Evolutionary conservation across 495 filamentous ascomycete species (phyloP).

Genomic region (Lophiostoma macrostomum): DNA sequence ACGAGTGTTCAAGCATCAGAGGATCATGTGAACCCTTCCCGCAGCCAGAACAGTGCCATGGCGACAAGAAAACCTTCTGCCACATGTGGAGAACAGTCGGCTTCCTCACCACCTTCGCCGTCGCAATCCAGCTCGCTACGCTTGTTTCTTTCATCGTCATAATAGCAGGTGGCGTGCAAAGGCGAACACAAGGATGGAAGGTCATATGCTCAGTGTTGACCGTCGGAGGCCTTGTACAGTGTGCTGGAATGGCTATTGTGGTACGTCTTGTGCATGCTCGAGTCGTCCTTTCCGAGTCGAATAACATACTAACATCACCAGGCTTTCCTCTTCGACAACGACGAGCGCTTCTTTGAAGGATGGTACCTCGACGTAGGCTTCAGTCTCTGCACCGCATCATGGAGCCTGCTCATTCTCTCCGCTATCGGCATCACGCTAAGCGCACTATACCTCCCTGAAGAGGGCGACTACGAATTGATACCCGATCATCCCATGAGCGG

Average conservation of each 20-base stretch:
- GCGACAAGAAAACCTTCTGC: slow-evolving; percentile 74
- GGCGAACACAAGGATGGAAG: slow-evolving; percentile 75
- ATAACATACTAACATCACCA: slow-evolving; percentile 39
- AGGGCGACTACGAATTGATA: slow-evolving; percentile 82
- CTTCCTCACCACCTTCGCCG: slow-evolving; percentile 79
- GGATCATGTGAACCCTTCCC: slow-evolving; percentile 59
- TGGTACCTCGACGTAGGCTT: slow-evolving; percentile 79
- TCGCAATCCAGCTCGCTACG: slow-evolving; percentile 71
- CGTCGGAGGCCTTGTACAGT: slow-evolving; percentile 60
- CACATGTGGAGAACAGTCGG: slow-evolving; percentile 85
- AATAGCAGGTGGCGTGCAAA: slow-evolving; percentile 69
- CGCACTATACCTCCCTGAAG: slow-evolving; percentile 65
- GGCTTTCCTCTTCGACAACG: slow-evolving; percentile 80
- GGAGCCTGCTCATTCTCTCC: slow-evolving; percentile 60
- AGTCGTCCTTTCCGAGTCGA: not conserved
- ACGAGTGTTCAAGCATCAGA: slow-evolving; percentile 64
- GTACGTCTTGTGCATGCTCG: slow-evolving; percentile 51
- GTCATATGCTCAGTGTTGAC: slow-evolving; percentile 62
- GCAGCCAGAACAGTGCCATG: slow-evolving; percentile 63
- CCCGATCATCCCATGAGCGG: slow-evolving; percentile 35
- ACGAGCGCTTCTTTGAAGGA: slow-evolving; percentile 80
- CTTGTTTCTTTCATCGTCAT: slow-evolving; percentile 73
- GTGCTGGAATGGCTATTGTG: slow-evolving; percentile 70
- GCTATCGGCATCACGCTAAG: slow-evolving; percentile 60
- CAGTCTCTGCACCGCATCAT: slow-evolving; percentile 73